phyloP scores from a whole-genome alignment of 2,329 filamentous ascomycete genomes.

The Fusarium sp. region DNA sequence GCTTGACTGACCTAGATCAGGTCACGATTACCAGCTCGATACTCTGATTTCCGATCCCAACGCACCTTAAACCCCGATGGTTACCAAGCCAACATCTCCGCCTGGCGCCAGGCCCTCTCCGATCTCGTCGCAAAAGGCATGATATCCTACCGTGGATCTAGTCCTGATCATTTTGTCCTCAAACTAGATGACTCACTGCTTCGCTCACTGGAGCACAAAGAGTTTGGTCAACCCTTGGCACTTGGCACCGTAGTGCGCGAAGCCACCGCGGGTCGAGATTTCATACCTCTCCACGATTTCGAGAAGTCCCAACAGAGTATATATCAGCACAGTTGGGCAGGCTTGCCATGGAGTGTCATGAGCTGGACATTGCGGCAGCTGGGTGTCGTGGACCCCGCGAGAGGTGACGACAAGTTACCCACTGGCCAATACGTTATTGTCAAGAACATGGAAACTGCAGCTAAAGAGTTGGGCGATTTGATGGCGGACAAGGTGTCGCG shows the following conservation, averaged over 20 bases:
- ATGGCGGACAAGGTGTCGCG: conserved; percentile 58
- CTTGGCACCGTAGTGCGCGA: conserved; percentile 83
- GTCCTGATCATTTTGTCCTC: conserved; percentile 64
- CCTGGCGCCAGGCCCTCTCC: conserved; percentile 82
- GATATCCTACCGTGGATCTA: conserved; percentile 56
- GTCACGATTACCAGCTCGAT: conserved; percentile 84
- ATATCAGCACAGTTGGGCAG: conserved; percentile 76
- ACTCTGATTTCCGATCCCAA: conserved; percentile 85
- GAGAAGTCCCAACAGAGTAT: conserved; percentile 74
- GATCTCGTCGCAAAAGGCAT: conserved; percentile 73
- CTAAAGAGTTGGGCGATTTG: conserved; percentile 64
- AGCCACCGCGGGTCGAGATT: conserved; percentile 73
- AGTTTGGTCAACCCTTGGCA: conserved; percentile 84
- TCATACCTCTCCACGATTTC: conserved; percentile 80
- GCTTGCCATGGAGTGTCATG: conserved; percentile 76
- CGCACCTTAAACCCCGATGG: conserved; percentile 84
- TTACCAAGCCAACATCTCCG: conserved; percentile 81
- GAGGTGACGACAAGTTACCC: conserved; percentile 67
- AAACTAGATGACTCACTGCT: conserved; percentile 72
- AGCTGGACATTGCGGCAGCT: conserved; percentile 81
- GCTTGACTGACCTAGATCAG: conserved; percentile 56
- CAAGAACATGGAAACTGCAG: conserved; percentile 70
- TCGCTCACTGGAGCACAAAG: conserved; percentile 76
- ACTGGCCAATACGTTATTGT: conserved; percentile 74
- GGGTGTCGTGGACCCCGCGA: conserved; percentile 66